These are phyloP conservation scores for Saussurea involucrata DNA, from an alignment of 129 eudicot species.

Conservation along the genomic window DNA sequence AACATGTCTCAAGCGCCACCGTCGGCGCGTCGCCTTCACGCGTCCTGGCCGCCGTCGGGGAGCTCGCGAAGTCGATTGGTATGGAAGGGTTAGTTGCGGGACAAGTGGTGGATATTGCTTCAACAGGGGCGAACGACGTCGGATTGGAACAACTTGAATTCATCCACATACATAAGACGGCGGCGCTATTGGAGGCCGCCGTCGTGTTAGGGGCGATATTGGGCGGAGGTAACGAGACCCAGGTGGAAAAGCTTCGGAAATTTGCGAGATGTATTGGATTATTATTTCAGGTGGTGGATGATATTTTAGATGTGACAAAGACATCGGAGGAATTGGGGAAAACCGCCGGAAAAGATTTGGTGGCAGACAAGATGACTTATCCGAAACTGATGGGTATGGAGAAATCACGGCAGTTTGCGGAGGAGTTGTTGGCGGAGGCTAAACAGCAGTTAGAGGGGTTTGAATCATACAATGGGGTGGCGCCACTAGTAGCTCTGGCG, in stretches of 20 bases:
- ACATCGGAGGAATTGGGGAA: slow-evolving; percentile 76
- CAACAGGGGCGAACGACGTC: slow-evolving; percentile 40
- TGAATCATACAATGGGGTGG: slow-evolving; percentile 45
- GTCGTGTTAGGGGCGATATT: slow-evolving; percentile 71
- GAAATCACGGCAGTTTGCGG: slow-evolving; percentile 57
- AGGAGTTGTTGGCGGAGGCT: slow-evolving; percentile 57
- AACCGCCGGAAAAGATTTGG: slow-evolving; percentile 76
- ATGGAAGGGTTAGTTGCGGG: slow-evolving; percentile 76
- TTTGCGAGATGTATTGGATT: slow-evolving; percentile 71
- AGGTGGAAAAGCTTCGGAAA: slow-evolving; percentile 56
- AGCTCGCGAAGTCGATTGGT: slow-evolving; percentile 63
- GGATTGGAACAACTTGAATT: slow-evolving; percentile 60
- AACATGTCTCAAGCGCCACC: slow-evolving; percentile 44
- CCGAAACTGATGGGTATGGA: slow-evolving; percentile 72
- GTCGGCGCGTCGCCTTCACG: slow-evolving; percentile 38
- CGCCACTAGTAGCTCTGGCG: slow-evolving; percentile 65
- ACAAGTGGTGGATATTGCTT: slow-evolving; percentile 63
- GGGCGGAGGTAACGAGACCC: slow-evolving; percentile 60
- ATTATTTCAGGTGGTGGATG: slow-evolving; percentile 77
- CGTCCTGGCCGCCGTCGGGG: slow-evolving; percentile 46
- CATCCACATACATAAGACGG: slow-evolving; percentile 74
- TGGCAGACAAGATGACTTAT: slow-evolving; percentile 54
- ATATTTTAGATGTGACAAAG: slow-evolving; percentile 67
- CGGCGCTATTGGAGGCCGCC: slow-evolving; percentile 59
- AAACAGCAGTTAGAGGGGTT: slow-evolving; percentile 51